Evolutionary conservation across 2,329 filamentous ascomycete species (phyloP), one percentile per base, ranked within the genome.

Genomic region (Ceratocystis colombiana): DNA sequence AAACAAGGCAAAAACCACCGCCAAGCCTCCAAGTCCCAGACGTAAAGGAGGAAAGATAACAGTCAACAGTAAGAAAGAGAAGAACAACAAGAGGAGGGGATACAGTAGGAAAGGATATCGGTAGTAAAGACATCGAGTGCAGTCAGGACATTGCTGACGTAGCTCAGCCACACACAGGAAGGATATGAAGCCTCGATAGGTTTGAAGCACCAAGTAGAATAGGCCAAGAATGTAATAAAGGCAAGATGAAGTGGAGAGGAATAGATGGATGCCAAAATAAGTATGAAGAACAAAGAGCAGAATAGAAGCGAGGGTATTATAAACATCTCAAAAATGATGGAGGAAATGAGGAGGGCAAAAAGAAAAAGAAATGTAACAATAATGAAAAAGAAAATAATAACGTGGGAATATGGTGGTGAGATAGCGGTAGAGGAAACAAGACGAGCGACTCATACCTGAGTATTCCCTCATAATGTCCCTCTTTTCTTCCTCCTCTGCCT

Each of bases 1-100:
- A 65, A 59, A 65, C 48, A 61, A 61, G 44, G 25, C n/a, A 33
- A 50, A 37, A 48, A 41, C n/a, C 12, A 37, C 62, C 48, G 41
- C 62, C 46, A 22, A 55, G 20, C 53, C 28, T 30, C 53, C n/a
- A 33, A 59, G 53, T 59, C 53, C 53, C 28, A 33, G 53, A 59
- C 53, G n/a, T 59, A 8, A 59, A 59, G 53, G 53, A 33, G 53
- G 22, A 33, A 30, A 59, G 37, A 59, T 33, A 59, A 33, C 53
- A 64, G 30, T 15, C 33, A 55, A 30, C 7, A 41, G 30, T 8
- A 48, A 44, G 46, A 48, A 61, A 44, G n/a, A 28, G 46, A 62
- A 53, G 20, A 41, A 48, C 12, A 62, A 33, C 22, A 45, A 17
- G 17, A 10, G 61, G n/a, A 22, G 10, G 17, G 53, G 53, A 59